phyloP scores from a whole-genome alignment of 805 yeast genomes.

The Candida nonsorbophila region DNA sequence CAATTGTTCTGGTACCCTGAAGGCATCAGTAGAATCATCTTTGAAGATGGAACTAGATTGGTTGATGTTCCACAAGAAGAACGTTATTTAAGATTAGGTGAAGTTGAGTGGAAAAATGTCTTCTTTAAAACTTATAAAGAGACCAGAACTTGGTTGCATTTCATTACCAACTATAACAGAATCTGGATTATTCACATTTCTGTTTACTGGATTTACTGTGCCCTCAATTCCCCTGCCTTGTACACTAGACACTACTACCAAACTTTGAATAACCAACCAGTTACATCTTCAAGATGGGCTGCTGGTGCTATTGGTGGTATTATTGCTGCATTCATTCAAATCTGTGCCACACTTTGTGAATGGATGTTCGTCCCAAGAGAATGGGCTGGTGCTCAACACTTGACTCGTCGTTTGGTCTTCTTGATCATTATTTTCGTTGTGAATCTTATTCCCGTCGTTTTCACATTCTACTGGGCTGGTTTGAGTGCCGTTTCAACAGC shows the following conservation, averaged over 20 bases:
- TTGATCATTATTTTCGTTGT: slow-evolving; percentile 57
- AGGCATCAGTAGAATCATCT: slow-evolving; percentile 88
- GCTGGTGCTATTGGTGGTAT: slow-evolving; percentile 90
- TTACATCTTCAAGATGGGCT: slow-evolving; percentile 89
- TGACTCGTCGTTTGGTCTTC: slow-evolving; percentile 81
- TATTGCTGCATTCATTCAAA: slow-evolving; percentile 75
- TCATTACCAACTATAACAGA: slow-evolving; percentile 93
- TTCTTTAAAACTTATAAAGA: slow-evolving; percentile 96
- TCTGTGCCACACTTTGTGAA: slow-evolving; percentile 83
- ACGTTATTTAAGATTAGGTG: slow-evolving; percentile 85
- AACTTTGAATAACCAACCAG: slow-evolving; percentile 78
- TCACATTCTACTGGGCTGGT: slow-evolving; percentile 78
- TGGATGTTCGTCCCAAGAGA: slow-evolving; percentile 96
- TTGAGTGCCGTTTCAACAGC: slow-evolving; percentile 59
- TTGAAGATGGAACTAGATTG: slow-evolving; percentile 88
- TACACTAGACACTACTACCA: slow-evolving; percentile 87
- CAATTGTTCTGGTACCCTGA: slow-evolving; percentile 99
- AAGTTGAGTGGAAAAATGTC: slow-evolving; percentile 85
- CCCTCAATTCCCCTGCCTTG: slow-evolving; percentile 86
- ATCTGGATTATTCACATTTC: slow-evolving; percentile 94
- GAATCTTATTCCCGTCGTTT: slow-evolving; percentile 83
- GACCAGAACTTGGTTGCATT: slow-evolving; percentile 95
- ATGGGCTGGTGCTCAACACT: slow-evolving; percentile 99
- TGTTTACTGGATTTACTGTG: slow-evolving; percentile 90
- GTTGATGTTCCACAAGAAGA: slow-evolving; percentile 87